Evolutionary conservation across 768 basidiomycete species (phyloP), one percentile per base, ranked within the genome.

Genomic region (Lactarius pseudohatsudake): DNA sequence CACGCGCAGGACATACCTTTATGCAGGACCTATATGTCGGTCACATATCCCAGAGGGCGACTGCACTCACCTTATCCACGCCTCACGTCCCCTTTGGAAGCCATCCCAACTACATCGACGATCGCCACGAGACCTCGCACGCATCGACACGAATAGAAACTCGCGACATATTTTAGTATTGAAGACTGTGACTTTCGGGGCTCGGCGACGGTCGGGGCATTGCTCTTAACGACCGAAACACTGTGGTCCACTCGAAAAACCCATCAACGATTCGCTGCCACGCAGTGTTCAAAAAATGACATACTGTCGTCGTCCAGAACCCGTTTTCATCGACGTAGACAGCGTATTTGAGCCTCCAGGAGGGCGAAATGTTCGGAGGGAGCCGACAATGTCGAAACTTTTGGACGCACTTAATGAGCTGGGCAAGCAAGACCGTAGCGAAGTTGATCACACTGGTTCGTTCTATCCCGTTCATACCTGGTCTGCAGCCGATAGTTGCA

Each of bases 371-470:
- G 22, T 41, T 3, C 57, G 60, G 66, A 80, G 82, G 60, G 82
- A 78, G 70, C 80, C 82, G 70, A 84, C 82, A 11, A 69, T 85
- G 60, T 74, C 81, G 41, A 83, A 77, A 61, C 70, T 84, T 62
- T 74, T 84, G 60, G 83, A 84, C 67, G 77, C 81, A 57, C 72
- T 84, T 57, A 76, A 77, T 20, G 82, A 84, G 62, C 36, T 82
- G 61, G 76, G 73, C 64, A 77, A 76, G 40, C 81, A 82, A 56
- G 75, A 73, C 7, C 75, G 74, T 28, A 64, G 76, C 4, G 72
- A 68, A 40, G 76, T 76, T 10, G 64, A 72, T 13, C 75, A 80
- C 76, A 66, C 64, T 76, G 75, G 59, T 45, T 47, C 4, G 66
- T 63, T 63, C 45, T 59, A 30, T 45, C n/a, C 54, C 59, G 18